A percentile compares a stretch with the other conserved stretches of the same genome.
These are phyloP conservation scores for Aspergillus ostianus DNA, from an alignment of 495 filamentous ascomycete genomes.

Conservation along the genomic window DNA sequence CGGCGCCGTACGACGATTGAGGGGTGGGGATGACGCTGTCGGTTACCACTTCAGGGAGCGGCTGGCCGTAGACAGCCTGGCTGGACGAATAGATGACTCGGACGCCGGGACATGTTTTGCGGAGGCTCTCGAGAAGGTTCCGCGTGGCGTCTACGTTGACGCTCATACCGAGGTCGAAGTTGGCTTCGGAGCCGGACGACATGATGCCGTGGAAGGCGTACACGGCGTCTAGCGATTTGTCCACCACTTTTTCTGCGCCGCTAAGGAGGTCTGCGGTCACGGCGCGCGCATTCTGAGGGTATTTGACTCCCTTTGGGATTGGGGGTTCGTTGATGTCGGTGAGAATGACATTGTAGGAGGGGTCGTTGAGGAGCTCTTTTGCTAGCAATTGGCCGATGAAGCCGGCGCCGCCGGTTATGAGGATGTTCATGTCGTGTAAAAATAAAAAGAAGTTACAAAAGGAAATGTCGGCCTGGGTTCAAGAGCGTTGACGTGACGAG, in stretches of 20 bases:
- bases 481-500: background rate
- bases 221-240: slow-evolving; percentile 55
- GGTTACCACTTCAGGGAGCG: slow-evolving; percentile 47
- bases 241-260: slow-evolving; percentile 49
- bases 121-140: slow-evolving; percentile 57
- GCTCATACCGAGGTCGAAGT: slow-evolving; percentile 66
- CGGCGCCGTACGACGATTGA: slow-evolving; percentile 67
- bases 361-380: slow-evolving; percentile 55
- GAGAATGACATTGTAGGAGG: slow-evolving; percentile 53
- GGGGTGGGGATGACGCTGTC: slow-evolving; percentile 63
- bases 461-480: background rate
- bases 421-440: slow-evolving; percentile 49
- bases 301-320: slow-evolving; percentile 47
- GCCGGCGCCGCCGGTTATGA: slow-evolving; percentile 68
- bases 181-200: slow-evolving; percentile 68
- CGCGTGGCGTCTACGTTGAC: slow-evolving; percentile 72
- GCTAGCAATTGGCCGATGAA: slow-evolving; percentile 68
- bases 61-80: slow-evolving; percentile 57
- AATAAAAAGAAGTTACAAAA: background rate
- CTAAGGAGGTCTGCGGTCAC: slow-evolving; percentile 59
- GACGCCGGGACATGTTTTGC: slow-evolving; percentile 53
- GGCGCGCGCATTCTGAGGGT: slow-evolving; percentile 52
- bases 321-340: slow-evolving; percentile 61
- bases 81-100: slow-evolving; percentile 61
- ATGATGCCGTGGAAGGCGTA: slow-evolving; percentile 83